Base-by-base conservation (phyloP, 306 rosid genomes). In the Dalbergia cochinchinensis region DNA sequence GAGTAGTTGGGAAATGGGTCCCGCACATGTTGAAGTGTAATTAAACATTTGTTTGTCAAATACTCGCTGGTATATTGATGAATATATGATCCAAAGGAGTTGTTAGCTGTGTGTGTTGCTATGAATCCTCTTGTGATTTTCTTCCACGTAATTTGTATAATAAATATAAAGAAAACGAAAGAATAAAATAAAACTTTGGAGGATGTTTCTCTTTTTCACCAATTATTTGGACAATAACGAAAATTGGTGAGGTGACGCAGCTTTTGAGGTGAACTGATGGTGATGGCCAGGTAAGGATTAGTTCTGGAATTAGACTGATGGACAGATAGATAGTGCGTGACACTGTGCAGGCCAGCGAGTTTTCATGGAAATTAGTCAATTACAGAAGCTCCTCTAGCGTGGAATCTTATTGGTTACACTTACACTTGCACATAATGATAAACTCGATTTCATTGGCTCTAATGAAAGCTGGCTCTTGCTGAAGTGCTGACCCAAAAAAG, bases 171-270 rank as follows among this genome's bases (percentile, higher is more conserved):
- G 33, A 7, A n/a, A 14, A 68, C 0, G 8, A 63, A 37, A 19
- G 33, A 35, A 79, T 42, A 13, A 22, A 22, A 22, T 22, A 67
- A 12, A 47, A 20, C 39, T 69, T 47, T 69, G 66, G 37, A 11
- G 45, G 8, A 44, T 50, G 62, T 14, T 50, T 44, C 58, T 11
- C 4, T 1, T 19, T 8, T 12, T 19, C 20, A 8, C 37, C 69
- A 79, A 70, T 70, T 60, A 79, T 79, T 79, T 19, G 78, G 64
- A 37, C 3, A 47, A 55, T 69, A 45, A 18, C 51, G 68, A 18
- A 16, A 57, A 16, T 69, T 44, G 76, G n/a, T 10, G 69, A 19
- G 18, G 7, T 44, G 61, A 33, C 70, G 55, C 77, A 44, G 39
- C 63, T 47, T 78, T 69, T 59, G 22, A 59, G 82, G 75, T 8